phyloP scores from a whole-genome alignment of 164 flowering plant species.

The Tetrastigma voinierianum region DNA sequence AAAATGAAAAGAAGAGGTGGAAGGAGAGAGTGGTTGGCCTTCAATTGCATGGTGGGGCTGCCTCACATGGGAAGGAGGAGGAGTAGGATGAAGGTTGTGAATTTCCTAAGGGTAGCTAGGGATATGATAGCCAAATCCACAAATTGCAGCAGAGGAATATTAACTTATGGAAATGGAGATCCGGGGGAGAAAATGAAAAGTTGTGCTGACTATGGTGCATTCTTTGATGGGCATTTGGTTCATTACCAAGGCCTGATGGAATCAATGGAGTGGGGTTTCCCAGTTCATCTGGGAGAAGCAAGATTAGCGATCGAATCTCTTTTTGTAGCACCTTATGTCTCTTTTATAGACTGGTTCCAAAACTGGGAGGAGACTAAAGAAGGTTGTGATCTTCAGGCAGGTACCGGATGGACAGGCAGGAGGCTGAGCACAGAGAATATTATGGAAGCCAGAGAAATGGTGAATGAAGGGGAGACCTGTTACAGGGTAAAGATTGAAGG shows the following conservation, averaged over 20 bases:
- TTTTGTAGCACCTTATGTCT: slow-evolving; percentile 26
- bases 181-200: not conserved
- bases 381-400: slow-evolving; percentile 8
- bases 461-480: slow-evolving; percentile 25
- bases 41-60: slow-evolving; percentile 30
- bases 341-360: slow-evolving; percentile 11
- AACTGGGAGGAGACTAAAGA: slow-evolving; percentile 25
- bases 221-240: slow-evolving; percentile 18
- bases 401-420: slow-evolving; percentile 17
- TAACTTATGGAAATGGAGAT: slow-evolving; percentile 29
- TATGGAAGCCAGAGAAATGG: slow-evolving; percentile 36
- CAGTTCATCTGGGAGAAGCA: slow-evolving; percentile 24
- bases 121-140: slow-evolving; percentile 7
- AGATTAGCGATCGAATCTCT: slow-evolving; percentile 33
- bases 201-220: slow-evolving; percentile 15
- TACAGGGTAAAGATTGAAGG: slow-evolving; percentile 31
- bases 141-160: slow-evolving; percentile 15
- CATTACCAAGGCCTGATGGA: slow-evolving; percentile 29
- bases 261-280: slow-evolving; percentile 24
- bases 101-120: slow-evolving; percentile 28
- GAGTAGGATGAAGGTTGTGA: slow-evolving; percentile 16
- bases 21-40: slow-evolving; percentile 32
- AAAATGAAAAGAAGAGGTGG: slow-evolving; percentile 21
- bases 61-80: slow-evolving; percentile 27
- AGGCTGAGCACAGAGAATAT: slow-evolving; percentile 29